Base-by-base conservation (phyloP, 768 basidiomycete genomes). In the Cystofilobasidium ferigula region DNA sequence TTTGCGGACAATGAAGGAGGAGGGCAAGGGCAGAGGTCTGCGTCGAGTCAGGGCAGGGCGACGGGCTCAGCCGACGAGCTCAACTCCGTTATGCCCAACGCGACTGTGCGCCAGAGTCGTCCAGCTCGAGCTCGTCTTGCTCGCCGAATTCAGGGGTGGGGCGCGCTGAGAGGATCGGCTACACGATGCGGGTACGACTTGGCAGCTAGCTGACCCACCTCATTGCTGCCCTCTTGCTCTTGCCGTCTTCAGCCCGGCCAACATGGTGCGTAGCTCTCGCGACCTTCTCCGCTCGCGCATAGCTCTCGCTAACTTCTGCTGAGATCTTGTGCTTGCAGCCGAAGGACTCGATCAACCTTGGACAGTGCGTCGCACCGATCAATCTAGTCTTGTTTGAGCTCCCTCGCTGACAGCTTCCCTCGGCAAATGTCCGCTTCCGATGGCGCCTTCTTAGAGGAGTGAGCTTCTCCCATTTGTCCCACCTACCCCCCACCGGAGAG, bases 291-390 rank as follows among this genome's bases (percentile, higher is more conserved):
- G 22, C 4, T 24, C 45, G 16, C 22, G 22, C 45, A 24, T 48
- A 7, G 45, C 20, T n/a, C n/a, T n/a, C 10, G 20, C 24, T 20
- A 7, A 48, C 22, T 48, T 7, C 8, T 20, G 45, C 26, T 32
- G 18, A 14, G 3, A 14, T 32, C 32, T n/a, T 16, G 3, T 32
- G 20, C 6, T n/a, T 10, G 28, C 51, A 54, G 51, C 94, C 94
- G 0, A 69, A 83, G 13, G 89, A 97, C 74, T 90, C 89, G 70
- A 87, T 99, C 74, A 99, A 99, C 77, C 85, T 99, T 51, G 94
- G 94, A 5, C 94, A 84, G 70, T 74, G 61, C 70, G 75, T 57
- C 42, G 4, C 43, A 16, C 30, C 35, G 60, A 59, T 36, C 30
- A 32, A 14, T 24, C 1, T 53, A 22, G 13, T 35, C 47, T 47